Evolutionary conservation across 2,329 filamentous ascomycete species (phyloP).

Genomic region (Epichloe scottii): DNA sequence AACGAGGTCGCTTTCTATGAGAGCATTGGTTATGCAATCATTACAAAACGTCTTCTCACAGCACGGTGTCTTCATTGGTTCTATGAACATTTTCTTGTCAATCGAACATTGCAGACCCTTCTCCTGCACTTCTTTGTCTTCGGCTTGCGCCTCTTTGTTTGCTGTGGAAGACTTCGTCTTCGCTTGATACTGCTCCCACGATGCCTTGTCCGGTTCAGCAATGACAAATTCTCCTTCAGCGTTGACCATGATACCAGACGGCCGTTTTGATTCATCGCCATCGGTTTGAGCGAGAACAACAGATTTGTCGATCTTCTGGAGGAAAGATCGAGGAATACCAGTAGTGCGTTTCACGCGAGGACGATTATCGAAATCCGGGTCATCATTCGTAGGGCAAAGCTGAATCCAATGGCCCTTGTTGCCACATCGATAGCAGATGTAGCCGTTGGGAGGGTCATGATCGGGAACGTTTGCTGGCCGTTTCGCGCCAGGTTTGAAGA

Average conservation of each 20-base stretch:
- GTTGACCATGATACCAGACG: constrained; percentile 91
- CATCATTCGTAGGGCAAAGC: constrained; percentile 94
- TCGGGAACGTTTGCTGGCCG: constrained; percentile 68
- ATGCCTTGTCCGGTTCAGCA: constrained; percentile 85
- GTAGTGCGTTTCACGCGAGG: constrained; percentile 92
- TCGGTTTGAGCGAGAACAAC: constrained; percentile 60
- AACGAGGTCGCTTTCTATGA: constrained; percentile 95
- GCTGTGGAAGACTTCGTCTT: constrained; percentile 81
- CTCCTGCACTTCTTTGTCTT: constrained; percentile 78
- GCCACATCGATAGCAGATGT: constrained; percentile 91
- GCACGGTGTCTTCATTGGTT: constrained; percentile 98
- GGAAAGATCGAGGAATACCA: constrained; percentile 87
- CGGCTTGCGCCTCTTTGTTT: constrained; percentile 62
- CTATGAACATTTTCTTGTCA: constrained; percentile 96
- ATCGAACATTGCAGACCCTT: constrained; percentile 84
- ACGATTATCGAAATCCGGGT: constrained; percentile 88
- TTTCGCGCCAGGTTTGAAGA: constrained; percentile 50
- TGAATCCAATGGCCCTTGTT: constrained; percentile 99
- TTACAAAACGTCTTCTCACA: constrained; percentile 98
- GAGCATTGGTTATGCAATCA: constrained; percentile 97
- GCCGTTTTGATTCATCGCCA: constrained; percentile 71
- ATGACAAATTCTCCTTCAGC: constrained; percentile 96
- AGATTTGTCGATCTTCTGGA: constrained; percentile 91
- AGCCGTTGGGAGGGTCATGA: constrained; percentile 83
- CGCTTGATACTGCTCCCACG: constrained; percentile 95